phyloP scores from a whole-genome alignment of 345 rosid species.

The Luvunga scandens region DNA sequence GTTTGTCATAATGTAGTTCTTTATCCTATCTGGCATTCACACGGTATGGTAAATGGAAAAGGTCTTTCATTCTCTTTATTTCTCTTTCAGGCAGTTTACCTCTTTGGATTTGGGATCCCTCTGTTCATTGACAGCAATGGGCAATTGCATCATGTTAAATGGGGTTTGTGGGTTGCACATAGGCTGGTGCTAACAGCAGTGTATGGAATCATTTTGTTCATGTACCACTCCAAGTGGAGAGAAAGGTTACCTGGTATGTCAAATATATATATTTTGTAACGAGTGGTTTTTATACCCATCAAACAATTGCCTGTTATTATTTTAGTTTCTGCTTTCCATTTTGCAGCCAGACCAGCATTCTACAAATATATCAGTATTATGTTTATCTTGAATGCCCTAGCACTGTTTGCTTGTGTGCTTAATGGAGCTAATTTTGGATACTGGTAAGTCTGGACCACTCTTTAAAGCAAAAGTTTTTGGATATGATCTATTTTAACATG shows the following conservation, averaged over 20 bases:
- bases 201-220: conserved; percentile 63
- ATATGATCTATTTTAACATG: neutral
- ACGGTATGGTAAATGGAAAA: neutral
- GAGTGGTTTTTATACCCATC: neutral
- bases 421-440: conserved; percentile 64
- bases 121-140: conserved; percentile 64
- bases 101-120: conserved; percentile 75
- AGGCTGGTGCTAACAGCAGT: conserved; percentile 72
- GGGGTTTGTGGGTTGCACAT: conserved; percentile 83
- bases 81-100: conserved; percentile 59
- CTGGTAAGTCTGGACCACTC: conserved; percentile 48
- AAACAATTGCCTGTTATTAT: neutral
- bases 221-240: conserved; percentile 86
- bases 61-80: conserved; percentile 4
- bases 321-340: conserved; percentile 12
- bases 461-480: neutral
- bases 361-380: conserved; percentile 68
- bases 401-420: conserved; percentile 62
- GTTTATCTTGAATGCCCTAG: conserved; percentile 60
- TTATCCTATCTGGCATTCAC: neutral
- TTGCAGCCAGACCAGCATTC: conserved; percentile 89
- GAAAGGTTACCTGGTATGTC: conserved; percentile 74
- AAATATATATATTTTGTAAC: neutral
- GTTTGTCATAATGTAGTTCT: neutral
- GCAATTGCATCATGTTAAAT: conserved; percentile 48